phyloP scores from a whole-genome alignment of 495 filamentous ascomycete species.

The Hypoxylon subgilvum region DNA sequence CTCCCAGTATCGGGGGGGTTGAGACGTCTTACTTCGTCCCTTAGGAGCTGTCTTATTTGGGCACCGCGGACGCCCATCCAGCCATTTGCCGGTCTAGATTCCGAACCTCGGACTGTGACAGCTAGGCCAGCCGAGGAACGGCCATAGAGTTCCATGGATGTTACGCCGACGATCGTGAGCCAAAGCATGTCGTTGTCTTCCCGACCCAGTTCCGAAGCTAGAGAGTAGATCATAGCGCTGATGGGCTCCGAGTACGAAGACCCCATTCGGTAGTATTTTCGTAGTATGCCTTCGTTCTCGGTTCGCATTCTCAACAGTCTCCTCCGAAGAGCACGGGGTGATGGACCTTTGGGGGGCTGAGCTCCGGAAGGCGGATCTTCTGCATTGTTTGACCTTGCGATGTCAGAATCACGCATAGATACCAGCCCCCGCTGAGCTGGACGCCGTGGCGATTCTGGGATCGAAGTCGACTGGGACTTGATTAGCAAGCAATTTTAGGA shows the following conservation, averaged over 20 bases:
- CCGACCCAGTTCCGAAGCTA: slow-evolving; percentile 91
- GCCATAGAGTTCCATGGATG: slow-evolving; percentile 88
- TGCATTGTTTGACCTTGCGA: slow-evolving; percentile 48
- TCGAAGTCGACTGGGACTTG: slow-evolving; percentile 61
- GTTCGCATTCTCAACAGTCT: slow-evolving; percentile 74
- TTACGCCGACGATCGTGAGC: slow-evolving; percentile 90
- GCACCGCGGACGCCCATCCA: slow-evolving; percentile 86
- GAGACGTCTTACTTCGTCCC: slow-evolving; percentile 92
- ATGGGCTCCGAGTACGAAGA: slow-evolving; percentile 94
- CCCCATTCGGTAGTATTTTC: slow-evolving; percentile 82
- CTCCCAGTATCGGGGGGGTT: slow-evolving; percentile 75
- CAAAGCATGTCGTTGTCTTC: slow-evolving; percentile 97
- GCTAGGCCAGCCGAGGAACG: slow-evolving; percentile 80
- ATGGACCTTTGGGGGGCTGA: slow-evolving; percentile 66
- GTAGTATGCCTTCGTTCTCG: slow-evolving; percentile 74
- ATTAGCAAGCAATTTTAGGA: slow-evolving; percentile 39
- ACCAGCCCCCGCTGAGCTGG: slow-evolving; percentile 57
- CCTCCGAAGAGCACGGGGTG: slow-evolving; percentile 70
- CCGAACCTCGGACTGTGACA: slow-evolving; percentile 64
- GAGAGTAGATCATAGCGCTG: slow-evolving; percentile 88
- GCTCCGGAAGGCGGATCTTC: slow-evolving; percentile 60
- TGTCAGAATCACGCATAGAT: slow-evolving; percentile 50
- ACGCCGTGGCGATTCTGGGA: slow-evolving; percentile 57
- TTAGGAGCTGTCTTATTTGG: slow-evolving; percentile 79
- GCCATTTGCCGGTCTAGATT: slow-evolving; percentile 63